A percentile compares a stretch with the other conserved stretches of the same genome.
phyloP scores from a whole-genome alignment of 139 green algal genomes.

The Tetradesmus obliquus region DNA sequence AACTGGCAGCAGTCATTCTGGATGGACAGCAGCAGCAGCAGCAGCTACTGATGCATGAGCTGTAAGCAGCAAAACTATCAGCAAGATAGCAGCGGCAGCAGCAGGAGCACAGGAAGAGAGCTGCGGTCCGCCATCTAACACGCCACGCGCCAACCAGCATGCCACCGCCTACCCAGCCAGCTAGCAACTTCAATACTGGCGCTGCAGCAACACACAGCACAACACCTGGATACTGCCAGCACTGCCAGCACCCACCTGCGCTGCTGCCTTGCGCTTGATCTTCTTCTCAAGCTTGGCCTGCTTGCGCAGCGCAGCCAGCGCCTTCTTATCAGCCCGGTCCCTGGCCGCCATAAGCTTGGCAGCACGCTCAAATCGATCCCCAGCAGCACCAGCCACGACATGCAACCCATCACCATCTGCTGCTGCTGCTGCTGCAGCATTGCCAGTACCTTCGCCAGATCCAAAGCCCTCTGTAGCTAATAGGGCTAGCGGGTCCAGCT shows the following conservation, averaged over 20 bases:
- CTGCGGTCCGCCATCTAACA: not conserved
- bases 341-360: slow-evolving; percentile 60
- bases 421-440: not conserved
- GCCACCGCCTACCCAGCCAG: not conserved
- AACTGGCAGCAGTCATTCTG: too few relatives aligned
- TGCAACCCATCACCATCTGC: slow-evolving; percentile 57
- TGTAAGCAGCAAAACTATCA: not conserved
- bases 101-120: not conserved
- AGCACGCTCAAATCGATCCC: slow-evolving; percentile 69
- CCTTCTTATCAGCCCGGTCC: slow-evolving; percentile 58
- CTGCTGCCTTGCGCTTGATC: slow-evolving; percentile 33
- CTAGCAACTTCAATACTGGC: not conserved
- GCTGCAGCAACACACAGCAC: not conserved
- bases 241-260: not conserved
- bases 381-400: slow-evolving; percentile 61
- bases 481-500: slow-evolving; percentile 70
- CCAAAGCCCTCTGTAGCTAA: slow-evolving; percentile 52
- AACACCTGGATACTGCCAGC: not conserved
- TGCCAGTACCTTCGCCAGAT: not conserved
- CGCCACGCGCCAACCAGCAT: not conserved
- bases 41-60: not conserved
- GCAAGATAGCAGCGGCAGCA: not conserved
- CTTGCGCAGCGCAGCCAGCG: slow-evolving; percentile 53
- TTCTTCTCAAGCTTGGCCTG: slow-evolving; percentile 61
- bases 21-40: not conserved